These are phyloP conservation scores for Leptosphaerulina australis DNA, from an alignment of 2,329 filamentous ascomycete genomes.

Conservation along the genomic window DNA sequence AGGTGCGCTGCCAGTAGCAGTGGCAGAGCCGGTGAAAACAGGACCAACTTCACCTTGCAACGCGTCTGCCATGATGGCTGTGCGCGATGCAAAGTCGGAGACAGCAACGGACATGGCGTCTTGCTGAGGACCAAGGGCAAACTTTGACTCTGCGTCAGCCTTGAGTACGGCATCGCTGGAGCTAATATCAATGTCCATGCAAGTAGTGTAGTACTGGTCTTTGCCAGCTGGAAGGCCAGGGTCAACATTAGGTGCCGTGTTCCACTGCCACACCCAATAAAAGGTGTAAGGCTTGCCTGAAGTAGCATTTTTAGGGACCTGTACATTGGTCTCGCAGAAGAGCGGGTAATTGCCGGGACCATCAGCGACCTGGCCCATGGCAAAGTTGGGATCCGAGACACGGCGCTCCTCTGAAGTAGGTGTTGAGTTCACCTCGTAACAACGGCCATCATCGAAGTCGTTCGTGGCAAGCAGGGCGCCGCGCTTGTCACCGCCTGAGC, in stretches of 20 bases:
- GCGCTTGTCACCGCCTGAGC: constrained; percentile 78
- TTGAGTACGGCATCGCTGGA: constrained; percentile 38
- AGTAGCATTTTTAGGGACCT: constrained; percentile 71
- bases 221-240: constrained; percentile 53
- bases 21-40: constrained; percentile 25
- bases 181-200: constrained; percentile 59
- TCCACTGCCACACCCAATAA: constrained; percentile 98
- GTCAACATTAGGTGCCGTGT: constrained; percentile 44
- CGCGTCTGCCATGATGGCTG: constrained; percentile 44
- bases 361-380: constrained; percentile 56
- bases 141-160: constrained; percentile 23
- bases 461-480: constrained; percentile 77
- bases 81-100: constrained; percentile 48
- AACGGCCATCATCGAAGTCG: constrained; percentile 88
- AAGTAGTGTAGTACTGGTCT: constrained; percentile 65
- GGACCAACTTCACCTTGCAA: constrained; percentile 39
- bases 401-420: constrained; percentile 66
- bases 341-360: constrained; percentile 58
- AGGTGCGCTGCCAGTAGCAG: constrained; percentile 12
- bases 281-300: constrained; percentile 73
- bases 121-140: constrained; percentile 46
- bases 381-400: constrained; percentile 59
- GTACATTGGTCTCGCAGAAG: constrained; percentile 81
- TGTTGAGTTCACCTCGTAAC: constrained; percentile 74
- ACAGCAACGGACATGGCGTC: constrained; percentile 52